phyloP scores from a whole-genome alignment of 73 alveolate species.

The Halteria grandinella region DNA sequence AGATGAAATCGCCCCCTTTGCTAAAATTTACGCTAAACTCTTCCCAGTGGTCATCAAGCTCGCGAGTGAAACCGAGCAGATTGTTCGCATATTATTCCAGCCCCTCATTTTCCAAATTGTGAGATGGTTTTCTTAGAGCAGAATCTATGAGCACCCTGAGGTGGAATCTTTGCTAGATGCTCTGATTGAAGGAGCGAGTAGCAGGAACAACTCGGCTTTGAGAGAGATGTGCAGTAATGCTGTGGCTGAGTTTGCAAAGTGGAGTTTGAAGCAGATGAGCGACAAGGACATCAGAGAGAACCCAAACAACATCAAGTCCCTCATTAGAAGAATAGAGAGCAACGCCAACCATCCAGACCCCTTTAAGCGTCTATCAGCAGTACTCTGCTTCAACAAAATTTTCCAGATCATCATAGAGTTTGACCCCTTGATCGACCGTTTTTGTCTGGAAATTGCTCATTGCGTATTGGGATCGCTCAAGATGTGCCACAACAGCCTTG shows the following conservation, averaged over 20 bases:
- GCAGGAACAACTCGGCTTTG: conserved; percentile 79
- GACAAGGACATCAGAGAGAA: conserved; percentile 68
- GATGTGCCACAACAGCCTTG: conserved; percentile 72
- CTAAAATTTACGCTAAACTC: conserved; percentile 71
- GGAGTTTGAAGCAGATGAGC: conserved; percentile 83
- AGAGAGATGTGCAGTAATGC: conserved; percentile 87
- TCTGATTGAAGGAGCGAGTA: conserved; percentile 85
- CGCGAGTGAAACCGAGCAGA: conserved; percentile 74
- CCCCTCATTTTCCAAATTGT: conserved; percentile 83
- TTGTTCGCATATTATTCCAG: conserved; percentile 79
- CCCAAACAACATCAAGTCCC: conserved; percentile 86
- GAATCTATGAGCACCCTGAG: conserved; percentile 88
- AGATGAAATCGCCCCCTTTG: conserved; percentile 81
- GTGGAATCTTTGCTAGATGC: conserved; percentile 89
- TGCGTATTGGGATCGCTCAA: conserved; percentile 73
- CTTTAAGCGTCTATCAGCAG: conserved; percentile 86
- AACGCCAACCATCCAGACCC: conserved; percentile 95
- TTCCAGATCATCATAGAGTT: conserved; percentile 70
- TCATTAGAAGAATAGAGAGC: conserved; percentile 90
- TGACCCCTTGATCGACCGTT: conserved; percentile 73
- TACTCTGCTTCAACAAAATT: conserved; percentile 81
- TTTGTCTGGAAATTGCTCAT: conserved; percentile 86
- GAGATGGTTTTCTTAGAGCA: conserved; percentile 96
- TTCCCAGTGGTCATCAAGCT: conserved; percentile 76
- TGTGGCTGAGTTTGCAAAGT: conserved; percentile 90